Conservation (phyloP, 345 rosid species). For the Syzygium oleosum region DNA sequence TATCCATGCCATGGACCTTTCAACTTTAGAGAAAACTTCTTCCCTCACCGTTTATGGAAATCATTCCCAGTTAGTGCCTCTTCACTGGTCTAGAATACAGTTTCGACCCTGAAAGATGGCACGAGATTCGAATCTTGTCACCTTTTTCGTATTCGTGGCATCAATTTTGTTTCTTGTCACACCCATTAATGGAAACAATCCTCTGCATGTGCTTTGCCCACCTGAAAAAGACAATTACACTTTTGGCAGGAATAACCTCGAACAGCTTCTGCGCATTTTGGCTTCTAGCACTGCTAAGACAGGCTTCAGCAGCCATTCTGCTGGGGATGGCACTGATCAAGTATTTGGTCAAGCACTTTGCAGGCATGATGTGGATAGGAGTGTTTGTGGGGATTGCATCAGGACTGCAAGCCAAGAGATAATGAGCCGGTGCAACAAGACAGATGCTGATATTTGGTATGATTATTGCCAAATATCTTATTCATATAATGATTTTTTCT, state of each 20-base stretch:
- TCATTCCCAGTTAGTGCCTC: neutral
- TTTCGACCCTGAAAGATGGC: neutral
- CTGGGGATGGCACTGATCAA: neutral
- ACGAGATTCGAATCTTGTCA: neutral
- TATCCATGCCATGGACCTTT: neutral
- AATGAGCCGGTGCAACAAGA: neutral
- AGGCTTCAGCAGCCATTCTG: neutral
- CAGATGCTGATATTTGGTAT: neutral
- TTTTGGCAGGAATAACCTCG: neutral
- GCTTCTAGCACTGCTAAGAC: neutral
- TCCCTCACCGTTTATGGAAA: neutral
- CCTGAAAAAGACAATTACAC: neutral
- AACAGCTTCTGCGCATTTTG: neutral
- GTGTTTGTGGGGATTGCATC: neutral
- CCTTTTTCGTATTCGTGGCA: neutral
- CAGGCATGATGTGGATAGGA: neutral
- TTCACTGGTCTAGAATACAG: neutral
- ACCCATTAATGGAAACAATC: neutral
- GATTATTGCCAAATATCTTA: neutral
- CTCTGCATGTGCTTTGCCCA: accelerated
- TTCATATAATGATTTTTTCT: neutral
- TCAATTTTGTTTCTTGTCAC: neutral
- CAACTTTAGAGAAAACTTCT: neutral
- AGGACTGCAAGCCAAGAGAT: neutral
- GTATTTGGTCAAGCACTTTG: conserved; percentile 1